Evolutionary conservation across 2,329 filamentous ascomycete genomes (phyloP).

Genomic region (Clarireedia sp.): DNA sequence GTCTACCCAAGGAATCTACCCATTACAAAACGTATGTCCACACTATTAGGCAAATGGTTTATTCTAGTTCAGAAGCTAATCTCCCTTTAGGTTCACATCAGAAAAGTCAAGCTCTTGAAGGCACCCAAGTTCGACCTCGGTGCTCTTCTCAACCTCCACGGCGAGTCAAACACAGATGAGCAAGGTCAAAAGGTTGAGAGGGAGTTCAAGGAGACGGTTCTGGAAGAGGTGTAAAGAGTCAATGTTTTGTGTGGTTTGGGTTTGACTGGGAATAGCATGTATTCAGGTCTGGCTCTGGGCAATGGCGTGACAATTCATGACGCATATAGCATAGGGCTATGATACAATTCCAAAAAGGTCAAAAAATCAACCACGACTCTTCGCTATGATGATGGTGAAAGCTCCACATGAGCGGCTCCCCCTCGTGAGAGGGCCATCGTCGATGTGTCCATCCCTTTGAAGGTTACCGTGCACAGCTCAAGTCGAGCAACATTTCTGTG

Average conservation of each 20-base stretch:
- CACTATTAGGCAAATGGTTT: not conserved
- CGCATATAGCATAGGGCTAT: slow-evolving; percentile 28
- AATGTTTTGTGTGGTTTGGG: slow-evolving; percentile 19
- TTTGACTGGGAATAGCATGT: slow-evolving; percentile 30
- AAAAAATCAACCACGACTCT: slow-evolving; percentile 12
- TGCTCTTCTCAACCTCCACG: slow-evolving; percentile 90
- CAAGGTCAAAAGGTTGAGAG: slow-evolving; percentile 97
- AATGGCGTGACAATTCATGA: slow-evolving; percentile 29
- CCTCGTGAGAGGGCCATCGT: not conserved
- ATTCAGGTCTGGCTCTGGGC: slow-evolving; percentile 30
- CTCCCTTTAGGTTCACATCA: slow-evolving; percentile 81
- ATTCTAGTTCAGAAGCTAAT: slow-evolving; percentile 29
- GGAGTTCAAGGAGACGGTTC: slow-evolving; percentile 98
- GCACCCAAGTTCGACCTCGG: slow-evolving; percentile 98
- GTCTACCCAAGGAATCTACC: slow-evolving; percentile 98
- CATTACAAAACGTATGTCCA: slow-evolving; percentile 84
- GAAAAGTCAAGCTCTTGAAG: slow-evolving; percentile 99
- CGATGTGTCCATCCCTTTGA: not conserved
- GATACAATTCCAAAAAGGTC: slow-evolving; percentile 16
- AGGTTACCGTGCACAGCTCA: no score
- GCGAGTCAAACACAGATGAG: slow-evolving; percentile 93
- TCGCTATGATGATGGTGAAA: no score
- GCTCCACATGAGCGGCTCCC: not conserved
- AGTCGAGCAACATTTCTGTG: no score
- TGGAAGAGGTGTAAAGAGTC: slow-evolving; percentile 76